Base-by-base conservation (phyloP, 331 rosid species). In the Malus hybrid region DNA sequence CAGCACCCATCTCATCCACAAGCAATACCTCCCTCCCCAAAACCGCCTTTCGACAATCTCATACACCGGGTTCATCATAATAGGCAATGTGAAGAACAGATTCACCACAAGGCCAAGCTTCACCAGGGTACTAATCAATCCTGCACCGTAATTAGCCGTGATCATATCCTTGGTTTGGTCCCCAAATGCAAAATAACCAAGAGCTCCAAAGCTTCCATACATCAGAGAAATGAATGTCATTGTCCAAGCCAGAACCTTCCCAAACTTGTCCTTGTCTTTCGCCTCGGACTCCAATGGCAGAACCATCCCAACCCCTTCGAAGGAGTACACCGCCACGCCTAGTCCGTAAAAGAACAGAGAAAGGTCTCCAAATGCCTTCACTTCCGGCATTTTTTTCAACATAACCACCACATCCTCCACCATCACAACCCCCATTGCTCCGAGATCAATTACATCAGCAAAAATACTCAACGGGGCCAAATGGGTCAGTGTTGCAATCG, bases 21-120 rank as follows among this genome's bases (percentile, higher is more conserved):
- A 50, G 70, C 95, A 93, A 24, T 86, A 93, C 30, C 78, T 88
- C 52, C 83, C 87, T 16, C 78, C 72, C 80, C 87, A 86, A 33
- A 91, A 80, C 53, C 95, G 63, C 70, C 97, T 87, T 86, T 91
- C 98, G 5, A 88, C 66, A 3, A 93, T 84, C 72, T 93, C 98
- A 74, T 89, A 85, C 24, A 91, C 98, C 10, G 98, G 97, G 78
- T 93, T 90, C 96, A 91, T 93, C 98, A 91, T 88, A 78, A 93
- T 72, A 6, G 98, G 96, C 70, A 93, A 82, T 10, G 98, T 91
- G 75, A 91, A 76, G 77, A 93, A 90, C 29, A 93, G 67, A 62
- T 93, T 93, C 33, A 93, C 81, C 63, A 88, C 90, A 5, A 93
- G 93, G n/a, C 97, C 97, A 3, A 91, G 75, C 60, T 91, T 89